Percentiles rank a stretch among this genome's conserved stretches.
Conservation (phyloP, 2,329 filamentous ascomycete species). For the Didymella pomorum region DNA sequence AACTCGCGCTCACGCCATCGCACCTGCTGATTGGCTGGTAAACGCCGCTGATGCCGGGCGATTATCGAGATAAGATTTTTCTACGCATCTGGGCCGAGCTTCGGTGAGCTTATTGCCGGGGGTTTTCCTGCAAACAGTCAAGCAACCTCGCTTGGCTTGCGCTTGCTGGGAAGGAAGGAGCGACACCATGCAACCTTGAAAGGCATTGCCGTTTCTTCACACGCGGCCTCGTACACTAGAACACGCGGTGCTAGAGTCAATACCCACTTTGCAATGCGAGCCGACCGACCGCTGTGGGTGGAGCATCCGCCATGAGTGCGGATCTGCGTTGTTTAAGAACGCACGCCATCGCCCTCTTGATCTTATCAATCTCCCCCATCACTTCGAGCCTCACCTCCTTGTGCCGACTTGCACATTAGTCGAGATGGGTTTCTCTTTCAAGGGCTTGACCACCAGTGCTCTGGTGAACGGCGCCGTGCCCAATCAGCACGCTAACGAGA, state of each 20-base stretch:
- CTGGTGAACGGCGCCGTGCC: conserved; percentile 31
- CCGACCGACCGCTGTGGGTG: conserved; percentile 21
- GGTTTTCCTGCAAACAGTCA: conserved; percentile 19
- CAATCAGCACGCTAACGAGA: conserved; percentile 28
- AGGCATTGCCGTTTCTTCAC: conserved; percentile 20
- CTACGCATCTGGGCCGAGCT: conserved; percentile 29
- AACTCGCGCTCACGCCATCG: conserved; percentile 15
- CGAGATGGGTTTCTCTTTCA: conserved; percentile 46
- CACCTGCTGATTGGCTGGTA: conserved; percentile 23
- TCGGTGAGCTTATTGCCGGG: conserved; percentile 33
- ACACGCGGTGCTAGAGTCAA: conserved; percentile 18
- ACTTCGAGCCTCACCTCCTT: conserved; percentile 9
- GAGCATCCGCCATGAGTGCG: conserved; percentile 21
- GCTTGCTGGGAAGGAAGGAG: conserved; percentile 20
- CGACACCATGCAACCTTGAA: conserved; percentile 18
- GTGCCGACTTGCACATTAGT: conserved; percentile 7
- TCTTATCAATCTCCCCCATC: conserved; percentile 40
- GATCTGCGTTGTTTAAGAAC: conserved; percentile 33
- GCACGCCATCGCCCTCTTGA: conserved; percentile 22
- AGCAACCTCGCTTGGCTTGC: conserved; percentile 19
- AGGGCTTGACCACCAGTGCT: conserved; percentile 39
- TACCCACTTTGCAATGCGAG: conserved; percentile 24
- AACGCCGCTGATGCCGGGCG: conserved; percentile 28
- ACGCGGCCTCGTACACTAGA: conserved; percentile 25
- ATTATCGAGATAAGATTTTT: conserved; percentile 41